A percentile compares a stretch with the other conserved stretches of the same genome.
phyloP scores from a whole-genome alignment of 2,329 filamentous ascomycete genomes.

The Aspergillus sp. region DNA sequence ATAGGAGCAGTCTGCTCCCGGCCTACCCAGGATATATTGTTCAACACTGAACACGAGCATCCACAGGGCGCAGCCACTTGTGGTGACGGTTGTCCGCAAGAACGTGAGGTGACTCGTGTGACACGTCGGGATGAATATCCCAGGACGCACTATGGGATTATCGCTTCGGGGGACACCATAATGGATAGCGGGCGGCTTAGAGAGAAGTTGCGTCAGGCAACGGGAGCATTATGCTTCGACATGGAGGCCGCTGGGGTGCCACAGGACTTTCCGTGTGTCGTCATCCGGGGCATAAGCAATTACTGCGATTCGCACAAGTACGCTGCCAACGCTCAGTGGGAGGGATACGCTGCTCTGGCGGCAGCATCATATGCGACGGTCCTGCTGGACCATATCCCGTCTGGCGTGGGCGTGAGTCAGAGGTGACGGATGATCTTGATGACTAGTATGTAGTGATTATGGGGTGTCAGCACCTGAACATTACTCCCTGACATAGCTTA shows the following conservation, averaged over 20 bases:
- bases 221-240: conserved; percentile 12
- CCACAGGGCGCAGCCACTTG: conserved; percentile 1
- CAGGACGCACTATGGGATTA: conserved; percentile 13
- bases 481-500: no score
- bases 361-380: conserved; percentile 19
- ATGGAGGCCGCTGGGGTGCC: conserved; percentile 11
- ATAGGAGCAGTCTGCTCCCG: conserved; percentile 11
- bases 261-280: conserved; percentile 7
- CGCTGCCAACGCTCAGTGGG: conserved; percentile 5
- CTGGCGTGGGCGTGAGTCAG: no score
- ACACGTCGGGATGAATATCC: conserved; percentile 11
- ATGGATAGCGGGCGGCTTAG: conserved; percentile 12
- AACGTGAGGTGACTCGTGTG: conserved; percentile 10
- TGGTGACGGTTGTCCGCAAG: conserved; percentile 6
- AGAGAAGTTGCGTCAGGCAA: conserved; percentile 8
- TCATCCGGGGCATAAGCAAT: conserved; percentile 14
- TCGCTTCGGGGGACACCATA: conserved; percentile 17
- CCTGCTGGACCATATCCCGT: conserved; percentile 10
- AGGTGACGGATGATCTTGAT: no score
- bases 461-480: no score
- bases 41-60: conserved; percentile 8
- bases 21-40: conserved; percentile 8
- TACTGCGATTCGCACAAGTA: conserved; percentile 14
- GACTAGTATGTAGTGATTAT: no score
- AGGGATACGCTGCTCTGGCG: conserved; percentile 15